Conservation (phyloP, 441 rosid genomes). For the California macrophylla region DNA sequence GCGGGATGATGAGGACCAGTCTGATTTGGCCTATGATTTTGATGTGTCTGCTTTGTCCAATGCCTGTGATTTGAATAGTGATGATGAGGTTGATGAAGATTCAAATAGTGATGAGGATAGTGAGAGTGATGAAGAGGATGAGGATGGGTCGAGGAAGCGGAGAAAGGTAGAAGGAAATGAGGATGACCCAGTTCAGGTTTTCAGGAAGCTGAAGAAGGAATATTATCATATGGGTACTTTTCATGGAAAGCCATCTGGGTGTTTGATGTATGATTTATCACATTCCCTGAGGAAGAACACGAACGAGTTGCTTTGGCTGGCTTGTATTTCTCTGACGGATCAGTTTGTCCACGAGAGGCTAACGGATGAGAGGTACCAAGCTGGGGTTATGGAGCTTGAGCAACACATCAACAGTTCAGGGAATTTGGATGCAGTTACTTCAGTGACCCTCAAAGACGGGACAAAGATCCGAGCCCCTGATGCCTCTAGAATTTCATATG, state of each 20-base stretch:
- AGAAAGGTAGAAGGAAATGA: slow-evolving; percentile 35
- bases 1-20: slow-evolving; percentile 68
- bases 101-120: slow-evolving; percentile 36
- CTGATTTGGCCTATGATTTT: slow-evolving; percentile 72
- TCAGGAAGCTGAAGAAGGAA: slow-evolving; percentile 57
- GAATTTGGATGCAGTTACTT: slow-evolving; percentile 63
- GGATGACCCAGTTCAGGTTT: slow-evolving; percentile 41
- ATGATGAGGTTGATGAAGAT: slow-evolving; percentile 35
- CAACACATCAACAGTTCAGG: slow-evolving; percentile 82
- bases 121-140: slow-evolving; percentile 28
- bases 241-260: slow-evolving; percentile 90
- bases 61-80: slow-evolving; percentile 37
- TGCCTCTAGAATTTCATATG: slow-evolving; percentile 69
- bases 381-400: slow-evolving; percentile 94
- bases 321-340: slow-evolving; percentile 85
- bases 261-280: slow-evolving; percentile 66
- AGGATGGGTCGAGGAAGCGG: slow-evolving; percentile 46
- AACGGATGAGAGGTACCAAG: slow-evolving; percentile 87
- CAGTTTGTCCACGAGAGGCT: slow-evolving; percentile 93
- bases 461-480: slow-evolving; percentile 79
- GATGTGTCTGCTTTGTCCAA: slow-evolving; percentile 64
- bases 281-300: slow-evolving; percentile 73
- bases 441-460: slow-evolving; percentile 76
- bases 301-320: slow-evolving; percentile 80
- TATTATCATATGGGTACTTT: slow-evolving; percentile 79